Evolutionary conservation across 306 rosid genomes (phyloP), one percentile per base, ranked within the genome.

Genomic region (Fragaria vesca): DNA sequence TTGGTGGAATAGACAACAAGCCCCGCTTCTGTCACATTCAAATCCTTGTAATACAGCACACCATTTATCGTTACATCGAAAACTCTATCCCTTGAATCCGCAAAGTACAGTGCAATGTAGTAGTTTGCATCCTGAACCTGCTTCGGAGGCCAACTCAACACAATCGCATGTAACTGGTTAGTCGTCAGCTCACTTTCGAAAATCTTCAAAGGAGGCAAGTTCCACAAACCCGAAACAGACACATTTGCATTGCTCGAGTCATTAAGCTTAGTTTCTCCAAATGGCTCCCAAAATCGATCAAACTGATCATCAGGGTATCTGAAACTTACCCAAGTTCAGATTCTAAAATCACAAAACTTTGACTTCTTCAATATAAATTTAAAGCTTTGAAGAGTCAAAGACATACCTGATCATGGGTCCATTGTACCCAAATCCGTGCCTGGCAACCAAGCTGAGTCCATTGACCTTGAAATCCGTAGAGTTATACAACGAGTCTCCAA

Each of bases 291-390:
- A 5, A 82, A 75, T 11, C 97, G 98, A 85, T 96, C 91, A 66
- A 90, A 96, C 65, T 67, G 84, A 84, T 96, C 99, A 83, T 91
- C 96, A 24, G 99, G 99, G 69, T 87, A 91, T 72, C 99, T 93
- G 86, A 67, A 62, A 40, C 47, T 32, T 7, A 26, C 75, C 12
- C 69, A 75, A 28, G 43, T 30, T 26, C 63, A 77, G 30, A 60
- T 78, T 55, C 26, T 24, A 24, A 24, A 24, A 24, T 24, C 26
- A 24, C 26, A 24, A 24, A 24, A 24, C 67, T 62, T 58, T 58
- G 65, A 30, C 9, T 13, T n/a, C 21, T 38, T 66, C 66, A 51
- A 65, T 43, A 76, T 47, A 38, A 21, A 76, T 12, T 50, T 13
- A 40, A 50, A 48, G 8, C 9, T 28, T 46, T 2, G 12, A n/a